Base-by-base conservation (phyloP, 768 basidiomycete genomes). In the Suillus clintonianus region DNA sequence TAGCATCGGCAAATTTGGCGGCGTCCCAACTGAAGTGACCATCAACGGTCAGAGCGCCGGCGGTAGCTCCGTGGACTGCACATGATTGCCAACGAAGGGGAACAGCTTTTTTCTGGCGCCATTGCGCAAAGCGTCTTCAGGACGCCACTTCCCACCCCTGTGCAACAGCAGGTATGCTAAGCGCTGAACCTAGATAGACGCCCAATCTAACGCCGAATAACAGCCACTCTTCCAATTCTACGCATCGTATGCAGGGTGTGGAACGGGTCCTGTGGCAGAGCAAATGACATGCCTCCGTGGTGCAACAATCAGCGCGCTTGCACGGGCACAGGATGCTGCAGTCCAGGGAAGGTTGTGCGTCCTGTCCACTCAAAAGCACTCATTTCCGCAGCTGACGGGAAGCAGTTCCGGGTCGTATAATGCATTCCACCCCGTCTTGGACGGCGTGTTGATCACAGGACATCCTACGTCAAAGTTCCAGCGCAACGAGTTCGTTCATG, bases 41-140 rank as follows among this genome's bases (percentile, higher is more conserved):
- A 83, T 87, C 69, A 86, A 86, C 64, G 88, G 88, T 0, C 77
- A 90, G 68, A 87, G 86, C 64, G 86, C 85, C 0, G 86, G 86
- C 19, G 86, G 80, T 0, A 72, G 80, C 32, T 85, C 83, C 0
- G 81, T 88, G 4, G 84, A 85, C 75, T 89, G 22, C 86, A 87
- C 66, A 76, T 89, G 45, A 77, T 86, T 5, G 83, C 84, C 2
- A 76, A 80, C 54, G 68, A 70, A 30, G 73, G 72, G 22, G 70
- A 77, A 51, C 62, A 70, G 19, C 69, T 87, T 10, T 89, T 89
- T 72, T 74, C 77, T 13, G 78, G 77, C 14, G 88, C 84, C 10
- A 89, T 89, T 65, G 85, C 82, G 1, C 88, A 90, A 71, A 89
- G 87, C 67, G 82, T 88, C 24, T 86, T 78, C 66, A 75, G 88